Base-by-base conservation (phyloP, 371 early-diverging fungal genomes). In the Mortierella sp. region DNA sequence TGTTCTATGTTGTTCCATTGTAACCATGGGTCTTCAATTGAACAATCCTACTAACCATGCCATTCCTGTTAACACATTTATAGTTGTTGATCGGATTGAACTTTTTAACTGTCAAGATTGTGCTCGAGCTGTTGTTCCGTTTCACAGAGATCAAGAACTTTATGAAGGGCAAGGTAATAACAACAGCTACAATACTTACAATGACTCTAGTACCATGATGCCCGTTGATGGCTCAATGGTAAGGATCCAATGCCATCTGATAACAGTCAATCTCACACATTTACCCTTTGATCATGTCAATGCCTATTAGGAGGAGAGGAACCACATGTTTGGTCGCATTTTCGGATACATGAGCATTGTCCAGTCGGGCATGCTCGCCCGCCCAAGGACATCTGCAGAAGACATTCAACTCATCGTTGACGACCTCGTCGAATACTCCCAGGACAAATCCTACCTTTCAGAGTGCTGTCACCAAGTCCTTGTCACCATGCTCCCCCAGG, bases 301-400 rank as follows among this genome's bases (percentile, higher is more conserved):
- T 93, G 51, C 21, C 21, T 51, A 21, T 18, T 51, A 97, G 91
- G 99, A 99, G 88, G 94, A 93, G 79, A 92, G 96, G 54, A 97
- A 98, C 83, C 94, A 95, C 90, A 88, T 94, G 77, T 97, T 98
- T 89, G 98, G 97, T 72, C 94, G 97, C 76, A 89, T 98, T 72
- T 97, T 99, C 89, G 97, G 98, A 21, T 88, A 94, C 71, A 92
- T 95, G 92, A 92, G 96, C 46, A 91, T 99, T 58, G 90, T 95
- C 49, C 92, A 94, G 78, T 94, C 97, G 11, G 97, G 96, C n/a
- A 91, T 96, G 81, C 79, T 98, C 27, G 72, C 91, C n/a, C 91
- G 96, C 55, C 77, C 89, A 2, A 83, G 88, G 0, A 92, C 94
- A 24, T 94, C 95, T 0, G 88, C 92, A 16, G 92, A 92, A 46